Percentiles rank a stretch among this genome's conserved stretches.
Conservation (phyloP, 75 land plant species). For the Gnetum montanum region DNA sequence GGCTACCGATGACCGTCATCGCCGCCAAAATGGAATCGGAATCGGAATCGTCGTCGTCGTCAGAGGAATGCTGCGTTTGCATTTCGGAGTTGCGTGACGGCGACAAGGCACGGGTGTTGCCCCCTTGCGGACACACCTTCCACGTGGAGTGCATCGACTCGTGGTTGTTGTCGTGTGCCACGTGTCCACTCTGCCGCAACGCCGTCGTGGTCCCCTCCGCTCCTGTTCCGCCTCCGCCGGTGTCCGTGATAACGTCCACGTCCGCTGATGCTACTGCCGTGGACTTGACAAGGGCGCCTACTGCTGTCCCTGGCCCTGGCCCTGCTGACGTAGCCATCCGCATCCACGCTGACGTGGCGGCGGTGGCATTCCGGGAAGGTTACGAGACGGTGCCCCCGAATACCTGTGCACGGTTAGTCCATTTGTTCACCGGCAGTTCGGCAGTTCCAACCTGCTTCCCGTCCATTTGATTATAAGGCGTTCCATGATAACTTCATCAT, state of each 20-base stretch:
- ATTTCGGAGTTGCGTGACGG: slow-evolving; percentile 41
- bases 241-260: too few relatives aligned
- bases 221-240: too few relatives aligned
- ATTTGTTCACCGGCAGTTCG: background rate
- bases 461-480: too few relatives aligned
- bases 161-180: slow-evolving; percentile 45
- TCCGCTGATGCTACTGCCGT: too few relatives aligned
- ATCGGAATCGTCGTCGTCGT: slow-evolving; percentile 4
- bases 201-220: background rate
- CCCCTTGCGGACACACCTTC: slow-evolving; percentile 62
- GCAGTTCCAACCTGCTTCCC: too few relatives aligned
- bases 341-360: background rate
- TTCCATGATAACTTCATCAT: too few relatives aligned
- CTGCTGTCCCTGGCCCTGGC: background rate
- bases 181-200: slow-evolving; percentile 58
- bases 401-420: background rate
- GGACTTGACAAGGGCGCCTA: too few relatives aligned
- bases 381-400: too few relatives aligned
- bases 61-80: slow-evolving; percentile 45
- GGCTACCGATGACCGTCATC: too few relatives aligned
- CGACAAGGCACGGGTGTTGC: slow-evolving; percentile 43
- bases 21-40: slow-evolving; percentile 6
- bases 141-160: slow-evolving; percentile 61
- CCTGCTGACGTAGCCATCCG: background rate
- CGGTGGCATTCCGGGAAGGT: too few relatives aligned